Evolutionary conservation across 345 rosid species (phyloP), one percentile per base, ranked within the genome.

Genomic region (Kernera saxatilis): DNA sequence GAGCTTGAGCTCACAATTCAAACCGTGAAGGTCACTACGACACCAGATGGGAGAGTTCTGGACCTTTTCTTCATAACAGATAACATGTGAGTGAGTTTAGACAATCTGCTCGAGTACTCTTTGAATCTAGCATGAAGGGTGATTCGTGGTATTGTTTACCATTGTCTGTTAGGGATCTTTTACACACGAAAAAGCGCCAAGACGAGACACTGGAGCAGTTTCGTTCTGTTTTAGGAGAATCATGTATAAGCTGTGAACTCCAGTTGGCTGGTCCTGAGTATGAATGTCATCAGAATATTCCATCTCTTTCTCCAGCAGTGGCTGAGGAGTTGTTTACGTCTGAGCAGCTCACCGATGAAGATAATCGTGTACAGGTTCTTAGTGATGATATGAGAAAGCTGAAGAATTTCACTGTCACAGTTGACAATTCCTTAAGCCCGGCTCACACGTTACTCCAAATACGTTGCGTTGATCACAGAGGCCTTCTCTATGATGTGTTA

Each of bases 1-100:
- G 95, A 92, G 82, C 95, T 92, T 13, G 90, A 92, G 84, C 81
- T 89, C 35, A 81, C 94, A 23, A 92, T 90, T 73, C 95, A 84
- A 67, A 84, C 81, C 68, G 98, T 92, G 37, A 92, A 92, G 81
- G 98, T 92, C n/a, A 90, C 77, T 0, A 90, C 91, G 0, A 88
- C 91, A 0, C 96, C 95, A 1, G 96, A 90, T 71, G 91, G 76
- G 29, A 88, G 87, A 73, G 95, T 88, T 65, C 73, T 90, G 36
- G 93, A 92, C 67, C 96, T 90, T 70, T 90, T 92, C 86, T 90
- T 92, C 54, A 73, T 92, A 33, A 88, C 86, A 10, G 96, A 89
- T 79, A 89, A 82, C 83, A 39, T 79, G 98, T 89, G 78, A 85
- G 94, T 39, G 60, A 54, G 6, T 35, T 45, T 32, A 52, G 17